These are phyloP conservation scores for Annulohypoxylon truncatum DNA, from an alignment of 2,329 filamentous ascomycete species.

Conservation along the genomic window DNA sequence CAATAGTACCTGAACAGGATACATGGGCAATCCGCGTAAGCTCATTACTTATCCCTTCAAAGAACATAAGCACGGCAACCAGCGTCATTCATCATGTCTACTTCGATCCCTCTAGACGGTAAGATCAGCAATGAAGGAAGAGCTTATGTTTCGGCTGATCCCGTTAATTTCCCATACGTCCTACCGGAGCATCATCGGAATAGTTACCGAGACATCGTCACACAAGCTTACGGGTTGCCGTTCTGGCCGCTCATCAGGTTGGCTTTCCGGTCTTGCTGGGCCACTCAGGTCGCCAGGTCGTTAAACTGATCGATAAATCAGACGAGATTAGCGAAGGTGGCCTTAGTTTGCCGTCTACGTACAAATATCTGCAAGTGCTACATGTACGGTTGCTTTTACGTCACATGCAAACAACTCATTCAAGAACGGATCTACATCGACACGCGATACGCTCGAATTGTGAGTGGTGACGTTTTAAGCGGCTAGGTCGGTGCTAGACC, in stretches of 20 bases:
- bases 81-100: not conserved
- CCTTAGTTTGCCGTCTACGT: not conserved
- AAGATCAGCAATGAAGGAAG: not conserved
- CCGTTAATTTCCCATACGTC: not conserved
- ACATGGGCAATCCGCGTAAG: not conserved
- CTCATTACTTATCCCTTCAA: not conserved
- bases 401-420: not conserved
- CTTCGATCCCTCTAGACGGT: not conserved
- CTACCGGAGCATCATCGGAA: not conserved
- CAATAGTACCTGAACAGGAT: not conserved
- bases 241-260: not conserved
- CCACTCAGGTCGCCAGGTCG: not conserved
- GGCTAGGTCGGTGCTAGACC: not conserved
- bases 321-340: not conserved
- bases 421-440: not conserved
- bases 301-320: not conserved
- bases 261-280: not conserved
- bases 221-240: not conserved
- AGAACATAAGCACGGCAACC: not conserved
- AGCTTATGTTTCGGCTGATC: not conserved
- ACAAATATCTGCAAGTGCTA: not conserved
- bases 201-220: constrained; percentile 19
- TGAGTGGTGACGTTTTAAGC: not conserved
- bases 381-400: not conserved
- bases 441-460: not conserved